Evolutionary conservation across 2,329 filamentous ascomycete genomes (phyloP), one percentile per base, ranked within the genome.

Genomic region (Laburnicola sp.): DNA sequence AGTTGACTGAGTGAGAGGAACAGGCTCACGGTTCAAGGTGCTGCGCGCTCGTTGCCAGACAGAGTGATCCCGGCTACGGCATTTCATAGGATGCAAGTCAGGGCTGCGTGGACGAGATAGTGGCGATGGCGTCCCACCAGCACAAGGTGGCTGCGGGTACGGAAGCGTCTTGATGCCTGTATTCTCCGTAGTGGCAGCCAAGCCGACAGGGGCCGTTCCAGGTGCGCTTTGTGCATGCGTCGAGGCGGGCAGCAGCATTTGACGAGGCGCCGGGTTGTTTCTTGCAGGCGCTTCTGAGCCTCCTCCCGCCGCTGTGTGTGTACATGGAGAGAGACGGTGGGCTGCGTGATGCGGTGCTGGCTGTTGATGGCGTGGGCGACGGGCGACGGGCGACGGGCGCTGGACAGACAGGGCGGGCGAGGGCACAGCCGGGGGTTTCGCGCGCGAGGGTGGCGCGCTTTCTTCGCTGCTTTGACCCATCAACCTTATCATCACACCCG

Each of bases 401-500:
- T 37, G 30, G 11, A 45, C n/a, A 7, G 30, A 32, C 7, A 8
- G 30, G 30, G 16, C 16, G 16, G 16, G 16, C 16, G 16, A 16
- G 16, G n/a, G 43, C 38, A 36, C 16, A 37, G 25, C 32, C 34
- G 32, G 43, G 43, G 43, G 43, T 45, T 45, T 45, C 42, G 41
- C 39, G 26, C 27, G 37, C 28, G 10, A 8, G n/a, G 10, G 30
- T 28, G 37, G 39, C 43, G 43, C 43, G 30, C 25, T 37, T 37
- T 46, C 41, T 45, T 37, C 30, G 44, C 34, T 37, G 30, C 27
- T 45, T 49, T 41, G 31, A 35, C 54, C 48, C 48, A 58, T 37
- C 43, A 22, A 61, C 62, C 62, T 65, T 66, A 65, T 68, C 66
- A 69, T 16, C 65, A 58, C 59, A 60, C 57, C 39, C 59, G 60